These are phyloP conservation scores for Noccaea bulbosa DNA, from an alignment of 345 rosid genomes.

Conservation along the genomic window DNA sequence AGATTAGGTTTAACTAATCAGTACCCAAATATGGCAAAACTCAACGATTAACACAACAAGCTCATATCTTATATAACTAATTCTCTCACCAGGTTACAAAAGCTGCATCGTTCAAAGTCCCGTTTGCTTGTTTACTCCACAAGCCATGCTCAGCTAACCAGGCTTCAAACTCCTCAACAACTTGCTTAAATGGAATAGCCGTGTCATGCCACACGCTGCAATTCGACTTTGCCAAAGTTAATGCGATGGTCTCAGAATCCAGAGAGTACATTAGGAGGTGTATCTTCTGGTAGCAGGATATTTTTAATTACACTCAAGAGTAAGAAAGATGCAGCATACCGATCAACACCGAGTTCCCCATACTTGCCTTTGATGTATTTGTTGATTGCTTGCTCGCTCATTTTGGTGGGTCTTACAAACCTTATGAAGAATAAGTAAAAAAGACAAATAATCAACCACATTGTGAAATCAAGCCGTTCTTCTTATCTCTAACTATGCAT, in stretches of 20 bases:
- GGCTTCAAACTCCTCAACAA: conserved; percentile 74
- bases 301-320: neutral
- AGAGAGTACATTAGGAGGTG: neutral
- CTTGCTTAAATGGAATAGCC: conserved; percentile 79
- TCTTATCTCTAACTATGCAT: neutral
- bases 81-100: conserved; percentile 90
- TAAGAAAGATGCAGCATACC: conserved; percentile 53
- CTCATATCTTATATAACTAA: conserved; percentile 1
- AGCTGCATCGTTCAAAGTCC: conserved; percentile 69
- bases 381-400: conserved; percentile 72
- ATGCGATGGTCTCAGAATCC: conserved; percentile 3
- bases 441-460: conserved; percentile 17
- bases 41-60: neutral
- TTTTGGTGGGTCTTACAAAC: conserved; percentile 84
- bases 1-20: conserved; percentile 30
- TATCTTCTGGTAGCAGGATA: conserved; percentile 2
- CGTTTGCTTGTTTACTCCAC: conserved; percentile 60
- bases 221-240: conserved; percentile 24
- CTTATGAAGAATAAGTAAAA: conserved; percentile 38
- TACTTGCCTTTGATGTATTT: conserved; percentile 83
- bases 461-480: neutral
- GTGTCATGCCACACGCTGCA: conserved; percentile 98
- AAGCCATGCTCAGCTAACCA: conserved; percentile 73
- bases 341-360: conserved; percentile 86
- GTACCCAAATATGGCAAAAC: conserved; percentile 19